Evolutionary conservation across 345 rosid genomes (phyloP).

Genomic region (Citrus australasica): DNA sequence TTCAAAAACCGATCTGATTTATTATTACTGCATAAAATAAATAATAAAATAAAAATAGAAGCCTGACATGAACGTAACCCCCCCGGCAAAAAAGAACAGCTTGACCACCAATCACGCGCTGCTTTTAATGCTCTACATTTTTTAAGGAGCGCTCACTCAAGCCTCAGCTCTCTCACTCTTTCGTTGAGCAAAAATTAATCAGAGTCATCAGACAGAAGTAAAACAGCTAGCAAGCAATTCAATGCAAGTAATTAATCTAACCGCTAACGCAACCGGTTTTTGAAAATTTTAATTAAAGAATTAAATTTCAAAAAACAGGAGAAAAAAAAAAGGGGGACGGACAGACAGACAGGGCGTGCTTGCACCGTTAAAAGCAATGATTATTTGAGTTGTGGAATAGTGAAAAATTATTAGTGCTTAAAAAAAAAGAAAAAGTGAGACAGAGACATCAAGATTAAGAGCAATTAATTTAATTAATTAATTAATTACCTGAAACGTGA

Average conservation of each 20-base stretch:
- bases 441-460: not conserved
- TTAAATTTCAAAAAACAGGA: too few relatives aligned
- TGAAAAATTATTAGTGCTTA: not conserved
- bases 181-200: not conserved
- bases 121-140: conserved; percentile 13
- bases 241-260: not conserved
- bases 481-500: conserved; percentile 59
- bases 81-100: not conserved
- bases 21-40: not conserved
- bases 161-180: too few relatives aligned
- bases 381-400: not conserved
- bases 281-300: too few relatives aligned
- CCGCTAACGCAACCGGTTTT: too few relatives aligned
- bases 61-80: not conserved
- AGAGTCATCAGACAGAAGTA: not conserved
- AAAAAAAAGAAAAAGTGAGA: not conserved
- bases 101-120: conserved; percentile 38
- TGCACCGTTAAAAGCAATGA: conserved; percentile 15
- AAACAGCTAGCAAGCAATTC: not conserved
- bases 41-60: not conserved
- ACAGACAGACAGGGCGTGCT: conserved; percentile 25
- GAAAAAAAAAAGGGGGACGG: not conserved
- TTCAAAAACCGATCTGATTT: not conserved
- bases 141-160: too few relatives aligned
- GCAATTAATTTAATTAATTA: not conserved